Base-by-base conservation (phyloP, 129 eudicot genomes). In the Flaveria ramosissima region DNA sequence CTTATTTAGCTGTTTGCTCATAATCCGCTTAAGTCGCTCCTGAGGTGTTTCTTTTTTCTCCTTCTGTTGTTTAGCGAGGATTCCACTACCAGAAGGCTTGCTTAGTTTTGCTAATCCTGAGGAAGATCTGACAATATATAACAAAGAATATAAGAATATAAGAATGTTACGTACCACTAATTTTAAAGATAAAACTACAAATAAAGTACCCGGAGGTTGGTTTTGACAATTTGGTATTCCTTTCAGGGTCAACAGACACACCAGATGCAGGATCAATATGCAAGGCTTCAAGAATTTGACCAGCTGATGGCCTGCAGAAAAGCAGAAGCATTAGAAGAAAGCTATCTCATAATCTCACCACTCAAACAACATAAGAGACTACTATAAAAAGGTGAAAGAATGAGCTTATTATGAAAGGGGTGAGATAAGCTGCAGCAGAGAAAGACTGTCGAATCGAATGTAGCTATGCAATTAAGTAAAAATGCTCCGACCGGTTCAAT, bases 31-130 rank as follows among this genome's bases (percentile, higher is more conserved):
- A 59, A 94, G 91, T 42, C 98, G 89, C 77, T 94, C 98, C 77
- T 94, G 98, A 68, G 98, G 97, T 17, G 98, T 94, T 87, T 91
- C 98, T 84, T 94, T 94, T 88, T 91, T 91, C 89, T 94, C 98
- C 47, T 79, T 93, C 77, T 57, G 90, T 71, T 69, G 96, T 78
- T 87, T 92, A 69, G 91, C 80, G 26, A 86, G 83, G 72, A 74
- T 81, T 16, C 86, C 91, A 59, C 93, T 84, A 74, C 88, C 83
- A 43, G 96, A 83, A 55, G 92, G 83, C 83, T 94, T 92, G 59
- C 78, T 89, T 77, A 94, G 84, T 86, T 94, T 94, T 13, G 98
- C 96, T 74, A 91, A 74, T 66, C 89, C 97, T 16, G 93, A 82
- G 43, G 98, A 88, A 39, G 95, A 75, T 81, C 98, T 94, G 91